Evolutionary conservation across 139 green algal species (phyloP), one percentile per base, ranked within the genome.

Genomic region (Chlorokybus atmophyticus): DNA sequence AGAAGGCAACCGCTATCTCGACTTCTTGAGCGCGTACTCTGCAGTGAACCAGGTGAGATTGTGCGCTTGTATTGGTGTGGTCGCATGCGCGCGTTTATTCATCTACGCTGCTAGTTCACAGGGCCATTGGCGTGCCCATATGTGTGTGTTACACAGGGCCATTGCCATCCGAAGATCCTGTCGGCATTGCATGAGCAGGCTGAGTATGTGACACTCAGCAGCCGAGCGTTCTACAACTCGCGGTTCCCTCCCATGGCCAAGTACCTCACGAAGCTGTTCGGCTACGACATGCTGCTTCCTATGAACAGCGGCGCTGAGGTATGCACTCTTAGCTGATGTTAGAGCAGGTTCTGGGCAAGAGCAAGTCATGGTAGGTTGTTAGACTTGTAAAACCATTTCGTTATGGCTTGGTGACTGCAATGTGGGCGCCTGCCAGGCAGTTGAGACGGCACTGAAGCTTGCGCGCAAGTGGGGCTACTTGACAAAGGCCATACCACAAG

Each of bases 141-240:
- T 44, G 35, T 44, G 35, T 44, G 35, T 44, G 35, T 44, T 44
- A 10, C 35, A 44, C 91, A 98, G 74, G 90, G 90, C 1, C 90
- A 98, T 71, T 90, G 77, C 60, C 92, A 98, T 59, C 91, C 90
- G 6, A 66, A 89, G 79, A 97, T 98, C 42, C 55, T 95, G 0
- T 42, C 75, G 3, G 91, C 90, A 3, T 65, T 98, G 32, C 40
- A 79, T 0, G 62, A 86, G 3, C 90, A 98, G 70, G 80, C 81
- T n/a, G 52, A 81, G 17, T 81, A 66, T 52, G 70, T 94, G 23
- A 75, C 87, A 0, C 83, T 98, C 8, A 95, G 87, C 1, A 94
- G 83, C 0, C 76, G 90, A 1, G 90, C 90, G 5, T 98, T 98
- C 68, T 93, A 88, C 77, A 98, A 97, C 68, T 82, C 98, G 52